These are phyloP conservation scores for Barbarea vulgaris DNA, from an alignment of 345 rosid species.

Conservation along the genomic window DNA sequence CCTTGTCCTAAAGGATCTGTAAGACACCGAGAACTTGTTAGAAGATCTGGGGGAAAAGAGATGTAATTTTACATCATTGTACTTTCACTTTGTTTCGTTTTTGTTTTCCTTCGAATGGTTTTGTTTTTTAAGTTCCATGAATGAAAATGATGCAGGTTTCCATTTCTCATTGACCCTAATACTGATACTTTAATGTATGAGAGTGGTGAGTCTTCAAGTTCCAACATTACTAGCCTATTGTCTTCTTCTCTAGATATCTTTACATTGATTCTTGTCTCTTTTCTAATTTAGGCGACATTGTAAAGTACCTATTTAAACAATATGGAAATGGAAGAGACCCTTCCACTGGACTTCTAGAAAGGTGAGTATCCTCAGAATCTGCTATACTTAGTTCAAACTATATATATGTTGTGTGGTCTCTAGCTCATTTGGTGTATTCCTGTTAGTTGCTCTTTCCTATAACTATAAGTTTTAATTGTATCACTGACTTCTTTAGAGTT, in stretches of 20 bases:
- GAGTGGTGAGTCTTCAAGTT: conserved; percentile 60
- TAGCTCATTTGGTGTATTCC: not conserved
- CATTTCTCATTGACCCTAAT: conserved; percentile 75
- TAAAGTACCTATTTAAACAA: conserved; percentile 67
- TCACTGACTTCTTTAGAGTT: conserved; percentile 14
- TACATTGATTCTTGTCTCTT: conserved; percentile 9
- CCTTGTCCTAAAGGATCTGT: conserved; percentile 88
- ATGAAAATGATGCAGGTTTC: conserved; percentile 61
- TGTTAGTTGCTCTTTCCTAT: not conserved
- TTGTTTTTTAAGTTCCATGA: not conserved
- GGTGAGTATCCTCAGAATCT: conserved; percentile 45
- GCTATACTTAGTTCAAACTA: not conserved
- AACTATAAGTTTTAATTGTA: not conserved
- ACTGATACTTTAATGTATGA: conserved; percentile 70
- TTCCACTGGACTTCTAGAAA: conserved; percentile 65
- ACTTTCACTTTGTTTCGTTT: conserved; percentile 9
- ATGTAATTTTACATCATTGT: conserved; percentile 48
- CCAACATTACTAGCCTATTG: not conserved
- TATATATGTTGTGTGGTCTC: not conserved
- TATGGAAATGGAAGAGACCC: conserved; percentile 75
- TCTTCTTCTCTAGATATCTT: conserved; percentile 18
- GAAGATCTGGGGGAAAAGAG: conserved; percentile 76
- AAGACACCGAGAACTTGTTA: conserved; percentile 77
- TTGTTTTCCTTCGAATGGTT: not conserved
- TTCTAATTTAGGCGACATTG: conserved; percentile 63